A percentile compares a stretch with the other conserved stretches of the same genome.
Evolutionary conservation across 2,329 filamentous ascomycete genomes (phyloP).

Genomic region (Hypoxylon rubiginosum): DNA sequence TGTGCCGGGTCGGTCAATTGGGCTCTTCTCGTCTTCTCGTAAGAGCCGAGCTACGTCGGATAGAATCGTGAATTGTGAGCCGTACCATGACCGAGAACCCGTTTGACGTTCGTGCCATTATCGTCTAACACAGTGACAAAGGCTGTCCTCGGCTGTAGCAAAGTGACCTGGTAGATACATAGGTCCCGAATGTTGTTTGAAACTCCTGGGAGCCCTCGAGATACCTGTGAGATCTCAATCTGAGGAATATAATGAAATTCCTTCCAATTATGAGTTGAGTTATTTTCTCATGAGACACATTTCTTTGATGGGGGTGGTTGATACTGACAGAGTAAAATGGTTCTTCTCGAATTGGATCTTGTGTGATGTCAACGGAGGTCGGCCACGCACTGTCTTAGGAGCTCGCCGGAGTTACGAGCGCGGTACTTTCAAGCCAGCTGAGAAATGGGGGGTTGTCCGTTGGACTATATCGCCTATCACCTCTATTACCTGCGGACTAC

Average conservation of each 20-base stretch:
- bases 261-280: slow-evolving; percentile 39
- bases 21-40: slow-evolving; percentile 18
- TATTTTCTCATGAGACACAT: slow-evolving; percentile 42
- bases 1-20: slow-evolving; percentile 17
- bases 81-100: slow-evolving; percentile 48
- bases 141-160: slow-evolving; percentile 42
- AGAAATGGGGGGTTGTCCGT: slow-evolving; percentile 26
- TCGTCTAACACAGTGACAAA: slow-evolving; percentile 46
- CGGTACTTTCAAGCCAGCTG: slow-evolving; percentile 24
- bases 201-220: slow-evolving; percentile 27
- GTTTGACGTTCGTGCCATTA: slow-evolving; percentile 49
- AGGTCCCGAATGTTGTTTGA: slow-evolving; percentile 22
- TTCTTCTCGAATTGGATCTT: slow-evolving; percentile 26
- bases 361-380: slow-evolving; percentile 37
- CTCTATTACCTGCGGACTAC: slow-evolving; percentile 4
- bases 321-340: slow-evolving; percentile 26
- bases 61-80: slow-evolving; percentile 46
- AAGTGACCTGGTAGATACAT: slow-evolving; percentile 47
- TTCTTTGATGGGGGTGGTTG: slow-evolving; percentile 31
- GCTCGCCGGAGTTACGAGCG: slow-evolving; percentile 37
- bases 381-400: slow-evolving; percentile 42
- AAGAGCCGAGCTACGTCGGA: slow-evolving; percentile 51
- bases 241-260: slow-evolving; percentile 34
- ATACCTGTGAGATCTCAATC: slow-evolving; percentile 16
- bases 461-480: not conserved